Base-by-base conservation (phyloP, 768 basidiomycete species). In the Leucocoprinus sp. region DNA sequence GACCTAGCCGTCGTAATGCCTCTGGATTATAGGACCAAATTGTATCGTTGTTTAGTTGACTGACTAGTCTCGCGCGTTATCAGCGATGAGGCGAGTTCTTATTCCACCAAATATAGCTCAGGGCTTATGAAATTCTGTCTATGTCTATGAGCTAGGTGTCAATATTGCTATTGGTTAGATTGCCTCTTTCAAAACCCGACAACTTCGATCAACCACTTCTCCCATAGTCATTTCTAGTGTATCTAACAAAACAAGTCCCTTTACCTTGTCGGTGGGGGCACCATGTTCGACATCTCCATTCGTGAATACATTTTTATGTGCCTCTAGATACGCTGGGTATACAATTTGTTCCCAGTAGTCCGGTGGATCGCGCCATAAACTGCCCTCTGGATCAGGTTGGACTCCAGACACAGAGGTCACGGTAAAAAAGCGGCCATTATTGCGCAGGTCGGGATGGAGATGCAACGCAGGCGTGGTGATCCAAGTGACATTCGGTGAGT, bases 271-370 rank as follows among this genome's bases (percentile, higher is more conserved):
- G 2, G 65, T 72, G 21, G 73, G 64, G 31, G 60, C 55, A 12
- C 91, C 93, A 12, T 66, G 59, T 59, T 93, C 89, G 6, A 93
- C 76, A 57, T 95, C 83, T 26, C 76, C 83, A 43, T 70, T 65
- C 52, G 72, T 68, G 60, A 97, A 92, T 23, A 95, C 66, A 9
- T 74, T 70, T 42, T 60, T 54, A 62, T 96, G 86, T 6, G 93
- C 93, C 27, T 82, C 76, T 29, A 92, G 60, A 60, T 95, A 98
- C 1, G 89, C 93, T 0, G 96, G 96, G 68, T 87, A 98, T 42
- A 93, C 93, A 50, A 98, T 89, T 47, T 88, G 69, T 51, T 93
- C 88, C 80, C 89, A 96, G 65, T 95, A 95, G 28, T 70, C 51
- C 9, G 91, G 89, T 17, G 90, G 93, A 60, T 95, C 93, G 36